These are phyloP conservation scores for Zymoseptoria tritici DNA, from an alignment of 2,329 filamentous ascomycete genomes.

Conservation along the genomic window DNA sequence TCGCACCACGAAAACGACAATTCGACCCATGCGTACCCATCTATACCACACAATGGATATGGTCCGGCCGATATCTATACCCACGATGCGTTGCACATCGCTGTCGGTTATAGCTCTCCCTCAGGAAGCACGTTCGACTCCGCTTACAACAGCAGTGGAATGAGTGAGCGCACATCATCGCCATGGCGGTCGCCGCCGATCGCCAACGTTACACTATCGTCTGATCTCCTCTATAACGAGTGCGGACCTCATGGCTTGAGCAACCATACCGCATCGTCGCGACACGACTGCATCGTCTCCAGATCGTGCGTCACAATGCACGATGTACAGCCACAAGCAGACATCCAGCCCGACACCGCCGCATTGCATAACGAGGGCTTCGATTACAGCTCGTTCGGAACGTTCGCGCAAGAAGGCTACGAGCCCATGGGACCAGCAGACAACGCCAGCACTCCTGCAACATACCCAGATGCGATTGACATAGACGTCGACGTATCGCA, in stretches of 20 bases:
- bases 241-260: conserved; percentile 1
- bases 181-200: conserved; percentile 3
- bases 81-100: neutral
- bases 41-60: neutral
- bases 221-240: neutral
- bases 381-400: conserved; percentile 5
- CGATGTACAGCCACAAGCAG: conserved; percentile 19
- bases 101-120: conserved; percentile 3
- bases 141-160: conserved; percentile 4
- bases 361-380: conserved; percentile 6
- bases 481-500: neutral
- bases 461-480: neutral
- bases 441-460: conserved; percentile 1
- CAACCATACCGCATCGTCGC: neutral
- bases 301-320: conserved; percentile 16
- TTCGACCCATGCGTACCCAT: neutral
- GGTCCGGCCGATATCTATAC: neutral
- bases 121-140: conserved; percentile 5
- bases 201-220: neutral
- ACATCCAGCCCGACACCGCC: conserved; percentile 10
- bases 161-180: conserved; percentile 3
- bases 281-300: neutral
- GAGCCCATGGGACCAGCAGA: conserved; percentile 10
- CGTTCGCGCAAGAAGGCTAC: conserved; percentile 20
- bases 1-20: neutral